Conservation (phyloP, 768 basidiomycete genomes). For the Russula olivacea region DNA sequence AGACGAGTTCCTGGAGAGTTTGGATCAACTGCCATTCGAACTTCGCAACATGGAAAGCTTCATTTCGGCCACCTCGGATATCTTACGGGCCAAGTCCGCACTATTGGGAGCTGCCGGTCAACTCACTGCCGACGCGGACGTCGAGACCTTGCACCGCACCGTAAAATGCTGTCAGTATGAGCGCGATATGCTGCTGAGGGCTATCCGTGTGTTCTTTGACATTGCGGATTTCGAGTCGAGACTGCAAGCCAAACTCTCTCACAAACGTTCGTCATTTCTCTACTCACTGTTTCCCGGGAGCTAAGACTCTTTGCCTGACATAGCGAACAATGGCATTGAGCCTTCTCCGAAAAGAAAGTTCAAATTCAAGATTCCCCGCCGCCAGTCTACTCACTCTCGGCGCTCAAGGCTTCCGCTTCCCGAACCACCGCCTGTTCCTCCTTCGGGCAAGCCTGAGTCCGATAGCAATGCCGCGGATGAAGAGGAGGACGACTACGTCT, state of each 20-base stretch:
- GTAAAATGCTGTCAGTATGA: slow-evolving; percentile 10
- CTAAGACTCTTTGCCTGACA: neutral
- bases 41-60: slow-evolving; percentile 12
- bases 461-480: neutral
- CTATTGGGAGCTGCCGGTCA: neutral
- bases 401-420: neutral
- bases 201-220: slow-evolving; percentile 16
- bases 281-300: neutral
- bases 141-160: neutral
- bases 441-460: neutral
- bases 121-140: neutral
- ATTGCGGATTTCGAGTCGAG: slow-evolving; percentile 12
- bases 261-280: slow-evolving; percentile 8
- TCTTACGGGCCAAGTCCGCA: slow-evolving; percentile 3
- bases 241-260: slow-evolving; percentile 4
- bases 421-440: neutral
- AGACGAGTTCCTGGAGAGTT: slow-evolving; percentile 13
- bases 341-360: slow-evolving; percentile 13
- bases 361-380: slow-evolving; percentile 9
- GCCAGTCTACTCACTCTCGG: neutral
- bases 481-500: slow-evolving; percentile 12
- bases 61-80: slow-evolving; percentile 9
- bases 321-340: neutral
- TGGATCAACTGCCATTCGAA: slow-evolving; percentile 5
- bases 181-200: slow-evolving; percentile 11